These are phyloP conservation scores for Nitzschia sp. DNA, from an alignment of 108 stramenopile species.

Conservation along the genomic window DNA sequence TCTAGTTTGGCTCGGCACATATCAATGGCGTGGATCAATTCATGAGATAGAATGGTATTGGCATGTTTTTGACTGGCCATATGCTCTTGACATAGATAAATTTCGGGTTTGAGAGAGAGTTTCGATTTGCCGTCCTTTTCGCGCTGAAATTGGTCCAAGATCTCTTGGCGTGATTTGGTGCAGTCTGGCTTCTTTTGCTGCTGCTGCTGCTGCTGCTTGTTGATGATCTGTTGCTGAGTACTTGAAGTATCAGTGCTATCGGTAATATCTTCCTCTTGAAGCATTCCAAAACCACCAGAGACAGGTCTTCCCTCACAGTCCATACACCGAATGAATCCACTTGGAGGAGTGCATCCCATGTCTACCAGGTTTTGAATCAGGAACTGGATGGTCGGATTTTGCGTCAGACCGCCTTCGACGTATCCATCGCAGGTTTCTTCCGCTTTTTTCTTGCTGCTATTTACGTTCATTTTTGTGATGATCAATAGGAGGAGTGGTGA, in stretches of 20 bases:
- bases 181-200: slow-evolving; percentile 28
- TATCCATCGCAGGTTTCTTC: slow-evolving; percentile 60
- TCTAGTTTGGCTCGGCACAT: slow-evolving; percentile 85
- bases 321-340: slow-evolving; percentile 72
- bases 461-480: neutral
- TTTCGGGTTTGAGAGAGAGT: slow-evolving; percentile 71
- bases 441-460: neutral
- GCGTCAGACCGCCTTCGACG: slow-evolving; percentile 57
- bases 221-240: neutral
- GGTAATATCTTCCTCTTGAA: slow-evolving; percentile 68
- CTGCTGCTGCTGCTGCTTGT: neutral
- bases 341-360: slow-evolving; percentile 79
- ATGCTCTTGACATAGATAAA: slow-evolving; percentile 84
- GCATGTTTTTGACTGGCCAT: slow-evolving; percentile 60
- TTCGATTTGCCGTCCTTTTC: slow-evolving; percentile 59
- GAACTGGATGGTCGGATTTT: slow-evolving; percentile 81
- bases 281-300: slow-evolving; percentile 80
- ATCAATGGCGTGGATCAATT: slow-evolving; percentile 91
- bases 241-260: too few relatives aligned
- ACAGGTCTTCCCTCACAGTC: slow-evolving; percentile 75
- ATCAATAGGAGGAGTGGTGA: too few relatives aligned
- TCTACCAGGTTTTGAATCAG: slow-evolving; percentile 61
- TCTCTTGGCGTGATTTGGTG: slow-evolving; percentile 23
- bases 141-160: slow-evolving; percentile 30
- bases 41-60: slow-evolving; percentile 77